Percentiles rank a stretch among this genome's conserved stretches.
Evolutionary conservation across 2,329 filamentous ascomycete species (phyloP).

Genomic region (Aspergillus udagawae): DNA sequence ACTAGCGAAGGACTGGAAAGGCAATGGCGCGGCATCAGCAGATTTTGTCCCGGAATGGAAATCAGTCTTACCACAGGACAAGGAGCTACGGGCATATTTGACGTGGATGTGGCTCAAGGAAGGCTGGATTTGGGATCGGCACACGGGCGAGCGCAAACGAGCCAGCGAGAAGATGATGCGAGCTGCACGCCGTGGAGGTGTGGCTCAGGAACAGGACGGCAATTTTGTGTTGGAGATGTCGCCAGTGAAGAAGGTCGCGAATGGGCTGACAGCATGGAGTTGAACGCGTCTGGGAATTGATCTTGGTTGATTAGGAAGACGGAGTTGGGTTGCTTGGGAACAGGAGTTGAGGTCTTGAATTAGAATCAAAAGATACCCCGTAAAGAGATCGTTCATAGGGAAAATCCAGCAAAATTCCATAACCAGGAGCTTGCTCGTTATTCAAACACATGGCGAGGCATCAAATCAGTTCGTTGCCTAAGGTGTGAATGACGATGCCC

Average conservation of each 20-base stretch:
- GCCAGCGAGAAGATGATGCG: slow-evolving; percentile 38
- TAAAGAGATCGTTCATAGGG: not conserved
- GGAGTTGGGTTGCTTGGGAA: not conserved
- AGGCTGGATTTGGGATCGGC: slow-evolving; percentile 75
- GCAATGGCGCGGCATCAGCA: slow-evolving; percentile 41
- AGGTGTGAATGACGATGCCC: not conserved
- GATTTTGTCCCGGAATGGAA: slow-evolving; percentile 86
- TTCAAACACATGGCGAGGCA: not conserved
- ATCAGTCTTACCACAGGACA: slow-evolving; percentile 75
- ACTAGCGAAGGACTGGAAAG: slow-evolving; percentile 63
- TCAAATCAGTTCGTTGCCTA: not conserved
- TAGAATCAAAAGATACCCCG: not conserved
- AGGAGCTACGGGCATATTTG: slow-evolving; percentile 82
- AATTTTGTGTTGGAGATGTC: slow-evolving; percentile 36
- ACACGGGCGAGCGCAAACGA: slow-evolving; percentile 54
- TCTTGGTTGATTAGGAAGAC: not conserved
- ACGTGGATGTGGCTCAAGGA: slow-evolving; percentile 91
- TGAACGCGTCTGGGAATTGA: not conserved
- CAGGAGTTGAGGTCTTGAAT: slow-evolving; percentile 5
- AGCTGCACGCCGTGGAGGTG: slow-evolving; percentile 36
- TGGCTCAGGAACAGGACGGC: slow-evolving; percentile 40
- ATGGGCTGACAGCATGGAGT: slow-evolving; percentile 18
- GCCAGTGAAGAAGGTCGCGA: slow-evolving; percentile 26
- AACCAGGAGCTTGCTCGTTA: not conserved
- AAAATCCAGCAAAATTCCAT: not conserved